phyloP scores from a whole-genome alignment of 805 yeast genomes.

The Starmerella lactis-condensi region DNA sequence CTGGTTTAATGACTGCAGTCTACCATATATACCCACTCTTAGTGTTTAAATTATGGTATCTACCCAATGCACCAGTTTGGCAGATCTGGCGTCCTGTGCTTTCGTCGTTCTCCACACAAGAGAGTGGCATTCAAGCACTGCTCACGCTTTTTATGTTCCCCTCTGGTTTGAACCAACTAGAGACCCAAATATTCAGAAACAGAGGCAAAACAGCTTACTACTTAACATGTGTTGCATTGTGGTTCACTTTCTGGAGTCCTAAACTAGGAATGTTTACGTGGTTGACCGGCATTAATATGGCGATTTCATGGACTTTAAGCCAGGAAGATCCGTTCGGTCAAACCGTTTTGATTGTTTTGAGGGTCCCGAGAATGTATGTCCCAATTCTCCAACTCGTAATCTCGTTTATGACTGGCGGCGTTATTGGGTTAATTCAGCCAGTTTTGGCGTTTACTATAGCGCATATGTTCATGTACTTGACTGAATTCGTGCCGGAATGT shows the following conservation, averaged over 20 bases:
- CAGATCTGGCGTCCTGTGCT: constrained; percentile 10
- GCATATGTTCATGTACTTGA: constrained; percentile 21
- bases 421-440: constrained; percentile 14
- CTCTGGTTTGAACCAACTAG: constrained; percentile 6
- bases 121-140: constrained; percentile 4
- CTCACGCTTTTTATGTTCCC: constrained; percentile 7
- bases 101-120: constrained; percentile 8
- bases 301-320: constrained; percentile 25
- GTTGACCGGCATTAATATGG: constrained; percentile 19
- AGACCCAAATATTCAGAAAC: constrained; percentile 4
- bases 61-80: constrained; percentile 7
- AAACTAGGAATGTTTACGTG: constrained; percentile 13
- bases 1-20: too few species aligned
- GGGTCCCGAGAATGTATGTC: constrained; percentile 19
- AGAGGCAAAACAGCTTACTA: constrained; percentile 11
- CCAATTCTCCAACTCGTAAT: constrained; percentile 21
- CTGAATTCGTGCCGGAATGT: constrained; percentile 18
- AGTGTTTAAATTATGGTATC: constrained; percentile 9
- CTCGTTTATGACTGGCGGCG: constrained; percentile 17
- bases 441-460: constrained; percentile 21
- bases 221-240: constrained; percentile 11
- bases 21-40: constrained; percentile 7
- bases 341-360: constrained; percentile 20
- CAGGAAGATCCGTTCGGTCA: constrained; percentile 21
- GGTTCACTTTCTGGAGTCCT: constrained; percentile 15